Conservation (phyloP, 768 basidiomycete species). For the Tylopilus felleus region DNA sequence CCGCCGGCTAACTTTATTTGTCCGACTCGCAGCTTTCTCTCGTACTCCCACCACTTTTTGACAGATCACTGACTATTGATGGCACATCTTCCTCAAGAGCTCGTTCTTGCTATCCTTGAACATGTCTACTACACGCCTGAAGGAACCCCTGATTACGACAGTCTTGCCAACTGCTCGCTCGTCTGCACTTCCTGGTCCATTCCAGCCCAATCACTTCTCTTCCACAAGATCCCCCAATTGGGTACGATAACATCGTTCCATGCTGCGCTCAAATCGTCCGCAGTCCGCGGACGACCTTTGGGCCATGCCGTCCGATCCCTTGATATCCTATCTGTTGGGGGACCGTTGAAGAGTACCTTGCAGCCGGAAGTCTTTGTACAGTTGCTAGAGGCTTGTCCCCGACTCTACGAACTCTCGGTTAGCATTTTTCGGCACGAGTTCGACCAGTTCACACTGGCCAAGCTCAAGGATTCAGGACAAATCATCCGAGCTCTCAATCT, state of each 20-base stretch:
- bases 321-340: constrained; percentile 15
- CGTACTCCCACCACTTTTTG: not conserved
- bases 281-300: constrained; percentile 13
- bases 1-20: not conserved
- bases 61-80: not conserved
- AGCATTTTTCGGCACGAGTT: constrained; percentile 29
- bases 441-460: constrained; percentile 21
- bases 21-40: not conserved
- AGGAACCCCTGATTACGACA: constrained; percentile 17
- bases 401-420: constrained; percentile 35
- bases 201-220: constrained; percentile 30
- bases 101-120: constrained; percentile 24
- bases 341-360: constrained; percentile 1
- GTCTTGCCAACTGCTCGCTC: constrained; percentile 24
- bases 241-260: constrained; percentile 9
- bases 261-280: constrained; percentile 15
- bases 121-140: constrained; percentile 20
- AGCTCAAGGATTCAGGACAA: constrained; percentile 22
- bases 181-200: constrained; percentile 28
- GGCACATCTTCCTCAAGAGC: constrained; percentile 21
- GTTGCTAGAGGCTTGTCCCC: constrained; percentile 27
- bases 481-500: constrained; percentile 35
- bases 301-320: constrained; percentile 22
- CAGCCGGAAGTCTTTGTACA: constrained; percentile 10
- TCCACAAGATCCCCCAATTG: constrained; percentile 16